Percentiles rank a stretch among this genome's conserved stretches.
Conservation (phyloP, 352 stramenopile genomes). For the Phytopythium litorale region DNA sequence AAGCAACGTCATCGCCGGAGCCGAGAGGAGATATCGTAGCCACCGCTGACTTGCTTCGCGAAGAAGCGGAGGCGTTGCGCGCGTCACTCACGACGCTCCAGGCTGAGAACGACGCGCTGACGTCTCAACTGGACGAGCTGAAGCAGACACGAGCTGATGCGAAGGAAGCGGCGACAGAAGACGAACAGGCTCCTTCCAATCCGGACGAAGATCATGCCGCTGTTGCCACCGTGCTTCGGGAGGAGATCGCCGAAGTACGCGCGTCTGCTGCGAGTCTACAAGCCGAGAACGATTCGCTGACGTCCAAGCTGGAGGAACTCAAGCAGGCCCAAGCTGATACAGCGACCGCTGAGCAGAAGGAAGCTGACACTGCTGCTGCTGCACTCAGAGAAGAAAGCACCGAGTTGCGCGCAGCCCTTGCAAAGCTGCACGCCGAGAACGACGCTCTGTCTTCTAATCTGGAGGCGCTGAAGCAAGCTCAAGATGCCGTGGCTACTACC, state of each 20-base stretch:
- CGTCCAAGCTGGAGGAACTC: not conserved
- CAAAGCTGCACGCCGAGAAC: too few relatives aligned
- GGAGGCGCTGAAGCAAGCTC: not conserved
- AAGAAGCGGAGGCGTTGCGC: not conserved
- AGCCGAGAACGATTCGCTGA: not conserved
- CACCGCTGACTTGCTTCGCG: not conserved
- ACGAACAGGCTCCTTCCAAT: not conserved
- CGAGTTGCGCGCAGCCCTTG: too few relatives aligned
- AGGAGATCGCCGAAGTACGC: not conserved
- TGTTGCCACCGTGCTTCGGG: not conserved
- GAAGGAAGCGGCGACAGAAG: not conserved
- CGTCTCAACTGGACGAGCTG: not conserved
- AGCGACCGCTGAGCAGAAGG: not conserved
- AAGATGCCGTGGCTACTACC: not conserved
- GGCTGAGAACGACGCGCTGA: constrained; percentile 8
- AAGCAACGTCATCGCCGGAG: not conserved
- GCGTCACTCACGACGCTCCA: constrained; percentile 1
- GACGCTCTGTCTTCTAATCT: too few relatives aligned
- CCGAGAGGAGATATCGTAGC: not conserved
- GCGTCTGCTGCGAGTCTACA: not conserved
- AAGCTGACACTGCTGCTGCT: not conserved
- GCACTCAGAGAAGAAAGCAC: not conserved
- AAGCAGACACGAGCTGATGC: not conserved
- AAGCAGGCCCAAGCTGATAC: not conserved
- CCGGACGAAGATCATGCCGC: not conserved